These are phyloP conservation scores for Wickerhamiella sergipiensis DNA, from an alignment of 805 yeast genomes.

Conservation along the genomic window DNA sequence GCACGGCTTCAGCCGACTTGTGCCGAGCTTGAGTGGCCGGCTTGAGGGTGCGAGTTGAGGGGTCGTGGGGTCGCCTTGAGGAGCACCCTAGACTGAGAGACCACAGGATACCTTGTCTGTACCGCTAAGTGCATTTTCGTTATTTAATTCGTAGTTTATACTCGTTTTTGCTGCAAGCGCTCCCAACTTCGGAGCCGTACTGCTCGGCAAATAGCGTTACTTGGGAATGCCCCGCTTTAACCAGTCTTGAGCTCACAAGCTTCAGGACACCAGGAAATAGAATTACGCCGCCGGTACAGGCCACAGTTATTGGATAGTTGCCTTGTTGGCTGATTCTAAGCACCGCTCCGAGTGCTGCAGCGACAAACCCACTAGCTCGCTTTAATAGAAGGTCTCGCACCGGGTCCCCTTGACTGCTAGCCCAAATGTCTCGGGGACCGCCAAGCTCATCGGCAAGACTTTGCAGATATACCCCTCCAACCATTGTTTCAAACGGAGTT, in stretches of 20 bases:
- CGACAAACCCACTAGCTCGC: constrained; percentile 13
- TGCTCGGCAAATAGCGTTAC: constrained; percentile 10
- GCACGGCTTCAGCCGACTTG: background rate
- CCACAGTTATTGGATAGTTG: constrained; percentile 5
- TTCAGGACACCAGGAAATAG: constrained; percentile 10
- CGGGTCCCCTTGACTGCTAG: background rate
- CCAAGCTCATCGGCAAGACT: background rate
- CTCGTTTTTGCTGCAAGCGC: background rate
- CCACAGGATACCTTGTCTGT: too few relatives aligned
- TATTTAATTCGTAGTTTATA: background rate
- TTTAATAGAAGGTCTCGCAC: background rate
- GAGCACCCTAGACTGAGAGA: too few relatives aligned
- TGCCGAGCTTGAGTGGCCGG: too few relatives aligned
- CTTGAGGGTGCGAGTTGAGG: too few relatives aligned
- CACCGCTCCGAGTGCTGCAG: constrained; percentile 11
- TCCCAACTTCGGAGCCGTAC: constrained; percentile 16
- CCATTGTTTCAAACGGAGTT: constrained; percentile 13
- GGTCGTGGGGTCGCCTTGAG: too few relatives aligned
- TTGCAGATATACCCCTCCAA: constrained; percentile 13
- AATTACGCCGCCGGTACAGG: constrained; percentile 17
- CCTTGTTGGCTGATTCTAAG: background rate
- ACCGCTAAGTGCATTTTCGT: background rate
- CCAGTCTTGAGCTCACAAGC: background rate
- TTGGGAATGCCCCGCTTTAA: background rate
- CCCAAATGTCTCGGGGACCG: background rate